Percentiles rank a stretch among this genome's conserved stretches.
Evolutionary conservation across 345 rosid genomes (phyloP).

Genomic region (Syzygium oleosum): DNA sequence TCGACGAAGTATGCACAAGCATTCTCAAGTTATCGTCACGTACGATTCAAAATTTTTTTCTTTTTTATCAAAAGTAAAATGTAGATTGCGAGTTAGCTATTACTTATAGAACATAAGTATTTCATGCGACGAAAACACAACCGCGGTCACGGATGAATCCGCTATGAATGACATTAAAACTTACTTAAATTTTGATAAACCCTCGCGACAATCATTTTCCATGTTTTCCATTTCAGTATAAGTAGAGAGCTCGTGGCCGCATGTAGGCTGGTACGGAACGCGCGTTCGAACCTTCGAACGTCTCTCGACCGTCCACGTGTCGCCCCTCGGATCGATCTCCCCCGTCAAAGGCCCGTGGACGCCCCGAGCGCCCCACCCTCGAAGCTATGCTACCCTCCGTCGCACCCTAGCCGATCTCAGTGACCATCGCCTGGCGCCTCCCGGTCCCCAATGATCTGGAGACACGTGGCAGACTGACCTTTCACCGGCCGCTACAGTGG

Average conservation of each 20-base stretch:
- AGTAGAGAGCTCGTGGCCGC: not conserved
- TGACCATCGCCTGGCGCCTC: not conserved
- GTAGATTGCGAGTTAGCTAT: not conserved
- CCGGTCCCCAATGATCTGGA: not conserved
- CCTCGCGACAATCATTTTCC: not conserved
- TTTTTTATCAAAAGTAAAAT: not conserved
- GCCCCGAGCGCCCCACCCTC: not conserved
- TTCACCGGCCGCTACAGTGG: not conserved
- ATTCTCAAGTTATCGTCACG: rapidly evolving
- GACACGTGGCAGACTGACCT: not conserved
- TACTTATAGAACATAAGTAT: not conserved
- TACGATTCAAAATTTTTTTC: not conserved
- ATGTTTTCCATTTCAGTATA: no score
- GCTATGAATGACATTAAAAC: rapidly evolving
- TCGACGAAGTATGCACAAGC: rapidly evolving
- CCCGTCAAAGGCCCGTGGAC: not conserved
- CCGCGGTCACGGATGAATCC: not conserved
- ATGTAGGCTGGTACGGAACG: not conserved
- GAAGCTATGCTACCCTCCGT: not conserved
- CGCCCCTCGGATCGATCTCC: not conserved
- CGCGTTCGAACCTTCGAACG: not conserved
- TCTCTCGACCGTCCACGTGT: not conserved
- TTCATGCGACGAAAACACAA: not conserved
- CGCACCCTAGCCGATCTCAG: not conserved
- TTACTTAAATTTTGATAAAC: not conserved